Conservation (phyloP, 2,329 filamentous ascomycete genomes). For the Colletotrichum phormii region DNA sequence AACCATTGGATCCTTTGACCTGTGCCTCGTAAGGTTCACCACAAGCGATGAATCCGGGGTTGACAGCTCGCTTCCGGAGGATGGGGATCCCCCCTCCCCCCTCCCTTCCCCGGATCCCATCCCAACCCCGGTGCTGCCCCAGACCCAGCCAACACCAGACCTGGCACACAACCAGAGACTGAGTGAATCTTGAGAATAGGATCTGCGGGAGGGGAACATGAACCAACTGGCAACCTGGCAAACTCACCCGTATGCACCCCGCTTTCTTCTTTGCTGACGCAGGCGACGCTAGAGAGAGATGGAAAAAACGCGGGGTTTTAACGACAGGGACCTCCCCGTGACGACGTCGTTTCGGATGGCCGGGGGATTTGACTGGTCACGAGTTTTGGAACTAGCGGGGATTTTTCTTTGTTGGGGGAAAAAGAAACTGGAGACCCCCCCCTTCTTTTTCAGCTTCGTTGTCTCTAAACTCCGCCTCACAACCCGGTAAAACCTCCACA, state of each 20-base stretch:
- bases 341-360: conserved; percentile 19
- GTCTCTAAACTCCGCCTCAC: neutral
- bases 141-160: too few species aligned
- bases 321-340: conserved; percentile 8
- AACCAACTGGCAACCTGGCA: neutral
- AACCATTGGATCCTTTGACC: neutral
- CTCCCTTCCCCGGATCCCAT: neutral
- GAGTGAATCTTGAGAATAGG: neutral
- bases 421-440: too few species aligned
- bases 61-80: neutral
- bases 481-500: neutral
- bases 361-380: neutral
- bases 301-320: conserved; percentile 4
- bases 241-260: conserved; percentile 2
- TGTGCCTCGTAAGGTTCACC: neutral
- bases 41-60: neutral
- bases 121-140: neutral
- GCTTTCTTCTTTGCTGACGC: neutral
- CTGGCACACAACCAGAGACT: neutral
- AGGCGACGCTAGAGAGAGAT: neutral
- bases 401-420: neutral
- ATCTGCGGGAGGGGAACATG: conserved; percentile 6
- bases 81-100: neutral
- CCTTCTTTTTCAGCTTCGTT: neutral
- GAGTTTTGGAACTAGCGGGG: conserved; percentile 12